These are phyloP conservation scores for Oryza longistaminata DNA, from an alignment of 176 grass and related monocot species.

Conservation along the genomic window DNA sequence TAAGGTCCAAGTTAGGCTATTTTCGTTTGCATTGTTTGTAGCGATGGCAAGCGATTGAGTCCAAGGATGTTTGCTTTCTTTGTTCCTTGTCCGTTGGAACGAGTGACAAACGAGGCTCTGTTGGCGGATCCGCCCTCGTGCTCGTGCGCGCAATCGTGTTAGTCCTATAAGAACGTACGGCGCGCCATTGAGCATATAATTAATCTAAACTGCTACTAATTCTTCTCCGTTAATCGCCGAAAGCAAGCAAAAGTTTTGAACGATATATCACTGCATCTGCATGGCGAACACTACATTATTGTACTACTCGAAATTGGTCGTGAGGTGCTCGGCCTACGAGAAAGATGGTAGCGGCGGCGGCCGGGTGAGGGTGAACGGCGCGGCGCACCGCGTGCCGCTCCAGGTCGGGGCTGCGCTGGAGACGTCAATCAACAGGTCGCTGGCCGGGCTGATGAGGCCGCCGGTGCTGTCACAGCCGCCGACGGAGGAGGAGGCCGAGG, in stretches of 20 bases:
- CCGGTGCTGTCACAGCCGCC: neutral
- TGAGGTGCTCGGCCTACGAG: conserved; percentile 33
- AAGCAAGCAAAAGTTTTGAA: neutral
- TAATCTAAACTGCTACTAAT: neutral
- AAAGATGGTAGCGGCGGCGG: neutral
- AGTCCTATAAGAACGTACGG: neutral
- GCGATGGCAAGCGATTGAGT: conserved; percentile 30
- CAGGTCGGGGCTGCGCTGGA: conserved; percentile 32
- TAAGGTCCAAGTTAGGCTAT: neutral
- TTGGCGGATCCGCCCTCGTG: conserved; percentile 26
- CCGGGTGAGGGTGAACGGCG: conserved; percentile 48
- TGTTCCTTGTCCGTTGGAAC: conserved; percentile 6
- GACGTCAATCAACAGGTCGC: conserved; percentile 29
- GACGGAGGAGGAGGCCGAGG: neutral
- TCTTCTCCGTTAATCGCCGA: neutral
- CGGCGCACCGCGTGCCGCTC: conserved; percentile 20
- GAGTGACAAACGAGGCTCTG: neutral
- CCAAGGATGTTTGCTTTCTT: conserved; percentile 24
- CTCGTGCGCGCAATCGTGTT: neutral
- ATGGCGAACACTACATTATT: conserved; percentile 20
- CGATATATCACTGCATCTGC: neutral
- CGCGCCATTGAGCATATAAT: neutral
- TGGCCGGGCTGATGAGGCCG: conserved; percentile 33
- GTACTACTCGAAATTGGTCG: neutral
- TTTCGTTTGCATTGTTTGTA: conserved; percentile 34